Evolutionary conservation across 1,139 yeast species (phyloP), one percentile per base, ranked within the genome.

Genomic region (Hansenula anomala): DNA sequence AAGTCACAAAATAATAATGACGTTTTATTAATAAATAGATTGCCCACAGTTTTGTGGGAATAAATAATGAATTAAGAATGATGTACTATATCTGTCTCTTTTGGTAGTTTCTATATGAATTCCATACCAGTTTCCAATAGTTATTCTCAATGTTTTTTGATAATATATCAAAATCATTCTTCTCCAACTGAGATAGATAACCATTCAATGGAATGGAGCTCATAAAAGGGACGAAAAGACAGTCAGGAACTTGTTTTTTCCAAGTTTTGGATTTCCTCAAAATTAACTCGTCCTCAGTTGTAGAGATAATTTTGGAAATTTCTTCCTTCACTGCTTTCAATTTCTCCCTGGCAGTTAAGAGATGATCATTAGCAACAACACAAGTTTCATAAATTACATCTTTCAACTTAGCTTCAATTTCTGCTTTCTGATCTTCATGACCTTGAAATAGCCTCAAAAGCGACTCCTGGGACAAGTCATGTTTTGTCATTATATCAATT

Each of bases 101-200:
- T 40, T 68, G 67, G 54, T 78, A 81, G 37, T 72, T 67, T 46
- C 66, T 64, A 62, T 74, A 85, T 2, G 85, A 71, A 6, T 73
- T 66, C 78, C 82, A 84, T 1, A 92, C 85, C 40, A 85, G 63
- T 43, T 78, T 69, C 94, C 94, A 86, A 49, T 84, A 89, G 43
- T 73, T 69, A 41, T 67, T 70, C 38, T 67, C 67, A 41, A 80
- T 60, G 33, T 65, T 70, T 14, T 71, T 68, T 46, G 67, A 61
- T 37, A 75, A 63, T 4, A 85, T 51, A 56, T 86, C 86, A 54
- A 86, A 86, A 56, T 84, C 85, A 47, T 63, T 56, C 44, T 67
- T 69, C 52, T 87, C 85, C 40, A 86, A 67, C 44, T 69, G 69
- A 43, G 71, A 72, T 49, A 86, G 65, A 52, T 78, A 87, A 37